Conservation (phyloP, 768 basidiomycete species). For the Mycena filopes region DNA sequence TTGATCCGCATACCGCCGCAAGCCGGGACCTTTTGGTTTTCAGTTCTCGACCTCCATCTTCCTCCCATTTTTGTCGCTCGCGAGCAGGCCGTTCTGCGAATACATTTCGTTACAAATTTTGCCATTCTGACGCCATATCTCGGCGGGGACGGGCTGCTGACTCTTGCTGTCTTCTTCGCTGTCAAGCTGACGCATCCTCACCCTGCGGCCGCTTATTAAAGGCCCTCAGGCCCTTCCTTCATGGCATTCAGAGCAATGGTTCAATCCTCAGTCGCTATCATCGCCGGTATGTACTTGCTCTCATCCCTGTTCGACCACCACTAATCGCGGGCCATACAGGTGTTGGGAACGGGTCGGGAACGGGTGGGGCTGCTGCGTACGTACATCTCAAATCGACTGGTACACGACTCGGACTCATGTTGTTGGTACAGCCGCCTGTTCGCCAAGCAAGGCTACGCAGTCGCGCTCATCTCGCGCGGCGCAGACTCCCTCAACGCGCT, state of each 20-base stretch:
- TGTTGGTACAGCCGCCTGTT: constrained; percentile 62
- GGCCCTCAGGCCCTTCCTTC: too few relatives aligned
- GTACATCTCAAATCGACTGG: constrained; percentile 34
- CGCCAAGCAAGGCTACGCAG: constrained; percentile 69
- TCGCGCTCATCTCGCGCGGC: constrained; percentile 74
- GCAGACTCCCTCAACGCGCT: constrained; percentile 61
- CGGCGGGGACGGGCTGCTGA: too few relatives aligned
- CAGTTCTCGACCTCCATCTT: too few relatives aligned
- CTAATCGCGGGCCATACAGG: constrained; percentile 41
- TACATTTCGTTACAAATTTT: too few relatives aligned
- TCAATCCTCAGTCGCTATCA: constrained; percentile 19
- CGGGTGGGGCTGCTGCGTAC: constrained; percentile 69
- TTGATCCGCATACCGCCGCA: too few relatives aligned
- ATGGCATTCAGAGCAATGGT: constrained; percentile 12
- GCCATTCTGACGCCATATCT: too few relatives aligned
- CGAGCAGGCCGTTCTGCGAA: too few relatives aligned
- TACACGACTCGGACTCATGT: not conserved
- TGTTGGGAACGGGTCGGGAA: constrained; percentile 59
- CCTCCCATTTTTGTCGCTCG: too few relatives aligned
- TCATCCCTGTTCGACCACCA: not conserved
- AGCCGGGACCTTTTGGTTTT: too few relatives aligned
- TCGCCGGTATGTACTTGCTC: constrained; percentile 14
- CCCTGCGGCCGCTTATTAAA: too few relatives aligned
- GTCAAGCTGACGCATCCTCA: too few relatives aligned
- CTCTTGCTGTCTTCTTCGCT: too few relatives aligned